Evolutionary conservation across 2,329 filamentous ascomycete genomes (phyloP).

Genomic region (Colletotrichum ledebouriae): DNA sequence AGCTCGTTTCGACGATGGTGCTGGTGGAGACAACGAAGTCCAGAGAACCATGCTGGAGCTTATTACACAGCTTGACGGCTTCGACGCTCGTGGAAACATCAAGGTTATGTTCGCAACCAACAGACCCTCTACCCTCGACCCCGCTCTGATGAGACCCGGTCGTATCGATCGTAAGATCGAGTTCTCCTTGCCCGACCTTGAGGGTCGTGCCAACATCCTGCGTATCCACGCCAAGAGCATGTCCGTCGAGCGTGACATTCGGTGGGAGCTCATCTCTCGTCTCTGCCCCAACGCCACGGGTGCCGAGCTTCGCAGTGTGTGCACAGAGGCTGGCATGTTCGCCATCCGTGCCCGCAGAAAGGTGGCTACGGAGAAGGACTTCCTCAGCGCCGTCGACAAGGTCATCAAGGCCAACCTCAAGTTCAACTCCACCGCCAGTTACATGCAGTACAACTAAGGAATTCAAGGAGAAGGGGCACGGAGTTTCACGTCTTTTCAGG

Average conservation of each 20-base stretch:
- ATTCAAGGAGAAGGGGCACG: conserved; percentile 16
- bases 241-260: conserved; percentile 98
- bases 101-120: conserved; percentile 99
- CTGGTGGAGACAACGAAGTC: conserved; percentile 96
- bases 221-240: conserved; percentile 99
- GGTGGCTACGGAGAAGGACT: conserved; percentile 99
- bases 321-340: conserved; percentile 98
- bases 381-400: conserved; percentile 97
- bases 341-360: conserved; percentile 95
- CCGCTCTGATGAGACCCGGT: conserved; percentile 95
- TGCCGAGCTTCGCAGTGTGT: conserved; percentile 95
- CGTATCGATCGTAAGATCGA: conserved; percentile 99
- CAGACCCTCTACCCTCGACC: conserved; percentile 93
- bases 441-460: conserved; percentile 97
- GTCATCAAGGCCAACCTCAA: conserved; percentile 99
- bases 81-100: conserved; percentile 97
- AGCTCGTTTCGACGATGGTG: conserved; percentile 95
- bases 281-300: conserved; percentile 97
- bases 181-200: conserved; percentile 96
- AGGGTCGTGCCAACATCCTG: conserved; percentile 96
- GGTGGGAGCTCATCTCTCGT: conserved; percentile 98
- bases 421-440: conserved; percentile 98
- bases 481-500: conserved; percentile 39
- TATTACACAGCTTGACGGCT: conserved; percentile 96
- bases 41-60: conserved; percentile 98